Base-by-base conservation (phyloP, 148 eudicot species). In the Cornus kousa region DNA sequence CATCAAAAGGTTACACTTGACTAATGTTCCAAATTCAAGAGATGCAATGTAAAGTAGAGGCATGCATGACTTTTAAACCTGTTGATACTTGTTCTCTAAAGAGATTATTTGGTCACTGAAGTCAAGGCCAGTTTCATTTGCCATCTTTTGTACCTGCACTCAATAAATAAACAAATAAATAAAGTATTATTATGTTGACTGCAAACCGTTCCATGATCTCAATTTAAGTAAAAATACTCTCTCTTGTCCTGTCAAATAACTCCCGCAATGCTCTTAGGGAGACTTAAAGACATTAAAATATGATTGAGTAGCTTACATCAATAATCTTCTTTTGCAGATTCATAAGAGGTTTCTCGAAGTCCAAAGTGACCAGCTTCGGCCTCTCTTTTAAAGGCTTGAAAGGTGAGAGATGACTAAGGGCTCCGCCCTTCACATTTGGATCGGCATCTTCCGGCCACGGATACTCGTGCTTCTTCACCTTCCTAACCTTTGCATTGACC, bases 381-480 rank as follows among this genome's bases (percentile, higher is more conserved):
- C 86, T 90, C 85, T 87, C 93, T 85, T 83, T 88, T 50, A 88
- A 83, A 78, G 97, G 97, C 87, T 93, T 93, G 86, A 95, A 95
- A 82, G 37, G 83, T 20, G 97, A 91, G 59, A 93, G 83, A 81
- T 89, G 89, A 68, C 86, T 82, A 32, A 93, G 84, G 74, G 86
- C 82, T 19, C 95, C 97, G 20, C 98, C 97, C 83, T 91, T 89
- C 62, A 86, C 91, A 86, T 93, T 95, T 0, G 82, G 92, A 78
- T 93, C 94, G 7, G 92, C 86, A 77, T 89, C 87, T n/a, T 87
- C 85, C 9, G 97, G 93, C 98, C 98, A 95, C n/a, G 97, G 99
- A 74, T 91, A 89, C 76, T 90, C 93, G 53, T 93, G 87, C 82
- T 93, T 93, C 88, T 90, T 95, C 81, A 84, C 88, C 82, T 88